Conservation (phyloP, 1,284 basidiomycete genomes). For the Boletus nobilissimus region DNA sequence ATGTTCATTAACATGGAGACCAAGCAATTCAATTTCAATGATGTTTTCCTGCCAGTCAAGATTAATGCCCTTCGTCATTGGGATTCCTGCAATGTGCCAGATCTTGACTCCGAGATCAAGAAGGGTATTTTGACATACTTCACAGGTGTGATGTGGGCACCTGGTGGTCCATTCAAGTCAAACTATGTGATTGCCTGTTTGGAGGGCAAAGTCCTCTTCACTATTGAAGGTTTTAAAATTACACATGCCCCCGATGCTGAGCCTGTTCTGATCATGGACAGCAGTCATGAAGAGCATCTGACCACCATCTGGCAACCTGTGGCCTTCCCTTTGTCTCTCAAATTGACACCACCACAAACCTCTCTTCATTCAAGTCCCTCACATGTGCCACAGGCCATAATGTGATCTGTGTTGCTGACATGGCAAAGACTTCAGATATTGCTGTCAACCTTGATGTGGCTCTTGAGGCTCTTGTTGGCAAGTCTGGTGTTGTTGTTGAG, state of each 20-base stretch:
- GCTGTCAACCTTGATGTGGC: slow-evolving; percentile 28
- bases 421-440: slow-evolving; percentile 33
- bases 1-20: slow-evolving; percentile 48
- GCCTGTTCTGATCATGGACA: slow-evolving; percentile 38
- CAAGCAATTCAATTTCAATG: slow-evolving; percentile 46
- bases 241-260: slow-evolving; percentile 43
- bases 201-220: slow-evolving; percentile 43
- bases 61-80: slow-evolving; percentile 44
- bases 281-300: slow-evolving; percentile 40
- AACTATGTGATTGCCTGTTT: slow-evolving; percentile 43
- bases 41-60: slow-evolving; percentile 45
- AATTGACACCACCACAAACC: slow-evolving; percentile 8
- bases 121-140: slow-evolving; percentile 47
- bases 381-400: slow-evolving; percentile 28
- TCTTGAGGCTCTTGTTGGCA: slow-evolving; percentile 31
- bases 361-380: slow-evolving; percentile 36
- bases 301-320: slow-evolving; percentile 44
- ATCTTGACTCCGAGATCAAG: slow-evolving; percentile 41
- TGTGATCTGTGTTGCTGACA: slow-evolving; percentile 40
- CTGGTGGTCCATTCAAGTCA: slow-evolving; percentile 42
- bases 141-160: slow-evolving; percentile 36
- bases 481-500: slow-evolving; percentile 37
- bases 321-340: slow-evolving; percentile 35
- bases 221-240: slow-evolving; percentile 47
- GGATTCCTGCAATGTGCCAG: slow-evolving; percentile 39